Base-by-base conservation (phyloP, 2,329 filamentous ascomycete genomes). In the Clonostachys rhizophaga region DNA sequence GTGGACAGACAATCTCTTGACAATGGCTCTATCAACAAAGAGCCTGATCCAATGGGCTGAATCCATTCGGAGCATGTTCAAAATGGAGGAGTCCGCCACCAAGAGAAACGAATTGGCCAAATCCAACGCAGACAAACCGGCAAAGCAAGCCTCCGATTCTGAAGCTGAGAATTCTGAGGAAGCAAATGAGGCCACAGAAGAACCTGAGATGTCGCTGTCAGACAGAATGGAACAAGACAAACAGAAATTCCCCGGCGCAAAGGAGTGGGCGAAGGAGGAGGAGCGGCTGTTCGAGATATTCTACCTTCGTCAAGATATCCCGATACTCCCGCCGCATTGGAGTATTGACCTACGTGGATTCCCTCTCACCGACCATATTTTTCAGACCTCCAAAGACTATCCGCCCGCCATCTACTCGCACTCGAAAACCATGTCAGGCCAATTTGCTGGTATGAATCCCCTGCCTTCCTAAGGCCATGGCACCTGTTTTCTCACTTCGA, bases 211-310 rank as follows among this genome's bases (percentile, higher is more conserved):
- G 8, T 45, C 20, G 3, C 40, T 50, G 24, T 24, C 13, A 17
- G 45, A 63, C 10, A 64, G 74, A 48, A 70, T 79, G 58, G 67
- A 73, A 51, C 55, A 59, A 40, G 70, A 76, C 54, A 75, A 69
- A 58, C 47, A 54, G 30, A 54, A 60, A 2, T 72, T 69, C 45
- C 67, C 68, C 0, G 67, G 67, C 20, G 66, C 75, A 39, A 69
- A 68, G 42, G 63, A 69, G 47, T 81, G 78, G 76, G 67, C 79
- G 30, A 60, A 67, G 10, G 71, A 71, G n/a, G 78, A 80, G 52
- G 67, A 70, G 33, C 57, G 54, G 3, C 60, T 73, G 34, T 73
- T 72, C 46, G 66, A 70, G 53, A 62, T 69, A 36, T 52, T 73
- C 3, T 73, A 64, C 49, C 57, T 66, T 52, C 56, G 70, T n/a